Evolutionary conservation across 2,329 filamentous ascomycete genomes (phyloP), one percentile per base, ranked within the genome.

Genomic region (Trichoderma sp.): DNA sequence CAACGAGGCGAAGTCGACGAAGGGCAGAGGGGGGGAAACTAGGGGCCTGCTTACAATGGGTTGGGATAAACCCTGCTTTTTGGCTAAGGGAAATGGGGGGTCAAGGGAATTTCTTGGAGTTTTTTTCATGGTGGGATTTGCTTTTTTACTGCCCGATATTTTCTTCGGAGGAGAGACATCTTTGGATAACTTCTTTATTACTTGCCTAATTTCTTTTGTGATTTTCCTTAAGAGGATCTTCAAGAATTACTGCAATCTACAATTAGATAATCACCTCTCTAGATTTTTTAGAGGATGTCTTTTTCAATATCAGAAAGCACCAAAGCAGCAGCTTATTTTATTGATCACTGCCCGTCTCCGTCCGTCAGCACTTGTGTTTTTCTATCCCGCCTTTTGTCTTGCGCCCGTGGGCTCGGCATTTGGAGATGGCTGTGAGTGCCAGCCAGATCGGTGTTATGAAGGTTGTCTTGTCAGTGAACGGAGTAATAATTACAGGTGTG

Each of bases 1-100:
- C 53, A 69, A 58, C 66, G 57, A 69, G 66, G 66, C 66, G 66
- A 69, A 69, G 66, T n/a, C 55, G 55, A 43, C 32, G 55, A 61
- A 58, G n/a, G 32, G 57, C 26, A 39, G 57, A 20, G 66, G 66
- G 39, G 39, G 50, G 57, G 39, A n/a, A 32, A 59, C 20, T 23
- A 20, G 57, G 57, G 66, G 43, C 57, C 57, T 62, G 66, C 66
- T 69, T 61, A 69, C 66, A 61, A 50, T 15, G 28, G 57, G 36
- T 69, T 69, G 57, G 66, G 39, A 69, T 61, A 62, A 26, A 26
- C 34, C 66, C 55, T 59, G n/a, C 36, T 23, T 39, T 43, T 43
- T 43, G 53, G 50, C 20, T n/a, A 39, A 39, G 30, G 47, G 65
- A 66, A 39, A 20, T 32, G 50, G 36, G 55, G 34, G 55, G 34